These are phyloP conservation scores for Phytophthora hibernalis DNA, from an alignment of 352 stramenopile genomes.

Conservation along the genomic window DNA sequence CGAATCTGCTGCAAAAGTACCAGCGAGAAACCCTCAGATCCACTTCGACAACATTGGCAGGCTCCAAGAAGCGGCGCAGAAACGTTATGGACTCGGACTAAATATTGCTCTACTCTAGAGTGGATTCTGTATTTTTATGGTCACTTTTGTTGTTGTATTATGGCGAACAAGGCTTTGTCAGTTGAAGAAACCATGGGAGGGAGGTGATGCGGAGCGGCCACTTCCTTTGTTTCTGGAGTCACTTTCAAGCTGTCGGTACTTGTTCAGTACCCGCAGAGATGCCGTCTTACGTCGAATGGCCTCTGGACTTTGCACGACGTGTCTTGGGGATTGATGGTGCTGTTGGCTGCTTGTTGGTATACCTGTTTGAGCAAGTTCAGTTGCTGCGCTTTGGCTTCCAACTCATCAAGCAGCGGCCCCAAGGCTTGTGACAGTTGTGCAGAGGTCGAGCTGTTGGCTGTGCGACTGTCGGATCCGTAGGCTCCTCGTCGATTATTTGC, in stretches of 20 bases:
- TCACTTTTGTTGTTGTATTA: background rate
- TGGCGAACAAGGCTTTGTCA: slow-evolving; percentile 7
- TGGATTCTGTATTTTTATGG: background rate
- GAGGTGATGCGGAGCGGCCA: slow-evolving; percentile 20
- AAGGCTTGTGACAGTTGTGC: slow-evolving; percentile 54
- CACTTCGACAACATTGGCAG: slow-evolving; percentile 7
- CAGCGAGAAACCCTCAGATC: slow-evolving; percentile 54
- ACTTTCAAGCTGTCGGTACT: slow-evolving; percentile 71
- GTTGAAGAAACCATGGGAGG: slow-evolving; percentile 22
- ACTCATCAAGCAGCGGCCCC: slow-evolving; percentile 57
- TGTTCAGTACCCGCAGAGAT: slow-evolving; percentile 68
- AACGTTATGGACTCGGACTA: slow-evolving; percentile 39
- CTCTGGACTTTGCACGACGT: slow-evolving; percentile 61
- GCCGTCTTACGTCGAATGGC: slow-evolving; percentile 68
- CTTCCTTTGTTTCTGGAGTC: slow-evolving; percentile 48
- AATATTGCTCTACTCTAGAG: slow-evolving; percentile 14
- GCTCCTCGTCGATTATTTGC: slow-evolving; percentile 24
- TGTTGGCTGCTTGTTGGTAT: slow-evolving; percentile 59
- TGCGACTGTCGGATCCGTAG: slow-evolving; percentile 9
- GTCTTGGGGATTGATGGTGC: slow-evolving; percentile 66
- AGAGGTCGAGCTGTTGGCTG: slow-evolving; percentile 20
- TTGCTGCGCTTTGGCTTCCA: slow-evolving; percentile 73
- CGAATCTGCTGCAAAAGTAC: slow-evolving; percentile 63
- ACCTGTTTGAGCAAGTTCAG: slow-evolving; percentile 74
- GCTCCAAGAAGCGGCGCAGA: slow-evolving; percentile 43